Conservation (phyloP, 176 grass and related monocot species). For the Thinopyrum elongatum region DNA sequence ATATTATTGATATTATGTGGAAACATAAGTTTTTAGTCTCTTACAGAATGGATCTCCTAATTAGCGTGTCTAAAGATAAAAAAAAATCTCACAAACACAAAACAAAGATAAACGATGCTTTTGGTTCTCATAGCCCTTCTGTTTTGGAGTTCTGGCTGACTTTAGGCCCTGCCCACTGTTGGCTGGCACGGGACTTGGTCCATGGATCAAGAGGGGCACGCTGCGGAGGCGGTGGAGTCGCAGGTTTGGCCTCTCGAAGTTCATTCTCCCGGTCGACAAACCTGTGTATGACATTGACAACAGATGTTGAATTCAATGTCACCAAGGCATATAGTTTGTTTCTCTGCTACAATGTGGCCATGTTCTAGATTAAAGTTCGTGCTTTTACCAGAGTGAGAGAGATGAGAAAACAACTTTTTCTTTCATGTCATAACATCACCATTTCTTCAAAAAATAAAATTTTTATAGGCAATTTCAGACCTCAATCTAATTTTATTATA, state of each 20-base stretch:
- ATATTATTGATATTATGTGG: neutral
- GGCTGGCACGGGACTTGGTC: slow-evolving; percentile 57
- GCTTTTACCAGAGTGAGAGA: neutral
- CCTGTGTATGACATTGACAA: slow-evolving; percentile 27
- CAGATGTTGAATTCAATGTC: neutral
- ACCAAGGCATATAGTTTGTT: neutral
- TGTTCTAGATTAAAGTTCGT: neutral
- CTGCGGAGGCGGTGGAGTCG: slow-evolving; percentile 56
- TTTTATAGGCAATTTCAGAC: neutral
- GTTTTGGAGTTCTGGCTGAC: slow-evolving; percentile 38
- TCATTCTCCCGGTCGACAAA: slow-evolving; percentile 95
- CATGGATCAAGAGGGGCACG: slow-evolving; percentile 72
- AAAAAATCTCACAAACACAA: neutral
- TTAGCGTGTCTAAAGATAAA: neutral
- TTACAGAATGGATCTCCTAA: neutral
- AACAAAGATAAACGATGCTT: neutral
- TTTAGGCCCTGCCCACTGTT: slow-evolving; percentile 78
- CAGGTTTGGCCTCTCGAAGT: slow-evolving; percentile 78
- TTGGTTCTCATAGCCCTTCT: slow-evolving; percentile 45
- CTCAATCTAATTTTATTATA: neutral
- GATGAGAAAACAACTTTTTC: neutral
- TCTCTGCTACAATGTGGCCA: neutral
- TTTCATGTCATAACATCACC: neutral
- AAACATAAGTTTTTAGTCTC: neutral
- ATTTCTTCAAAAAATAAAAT: neutral